phyloP scores from a whole-genome alignment of 345 rosid genomes.

The Syzygium oleosum region DNA sequence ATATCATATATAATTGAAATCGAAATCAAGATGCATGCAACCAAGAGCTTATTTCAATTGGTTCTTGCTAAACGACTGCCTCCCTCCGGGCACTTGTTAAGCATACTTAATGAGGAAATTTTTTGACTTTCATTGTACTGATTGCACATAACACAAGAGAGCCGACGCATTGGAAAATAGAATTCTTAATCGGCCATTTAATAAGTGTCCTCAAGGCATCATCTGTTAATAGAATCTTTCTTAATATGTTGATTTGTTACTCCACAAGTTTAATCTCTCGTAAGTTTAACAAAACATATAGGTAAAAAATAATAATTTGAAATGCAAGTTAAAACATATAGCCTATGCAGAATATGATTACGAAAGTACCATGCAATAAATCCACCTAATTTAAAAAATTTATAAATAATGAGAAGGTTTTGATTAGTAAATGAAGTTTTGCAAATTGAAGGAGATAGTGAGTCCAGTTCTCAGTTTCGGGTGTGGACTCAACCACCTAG shows the following conservation, averaged over 20 bases:
- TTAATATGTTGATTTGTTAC: background rate
- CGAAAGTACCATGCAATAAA: background rate
- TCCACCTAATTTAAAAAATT: background rate
- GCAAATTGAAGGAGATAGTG: background rate
- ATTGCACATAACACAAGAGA: background rate
- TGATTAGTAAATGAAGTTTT: background rate
- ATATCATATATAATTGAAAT: background rate
- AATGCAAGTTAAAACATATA: background rate
- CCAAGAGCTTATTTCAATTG: background rate
- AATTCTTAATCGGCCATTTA: background rate
- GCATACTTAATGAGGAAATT: background rate
- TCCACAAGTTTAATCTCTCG: background rate
- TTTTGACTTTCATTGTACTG: background rate
- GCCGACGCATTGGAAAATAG: background rate
- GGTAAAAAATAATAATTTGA: background rate
- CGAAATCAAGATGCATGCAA: fast-evolving
- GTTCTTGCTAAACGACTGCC: background rate
- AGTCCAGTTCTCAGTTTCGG: background rate
- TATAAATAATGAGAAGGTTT: background rate
- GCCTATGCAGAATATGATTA: background rate
- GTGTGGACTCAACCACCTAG: no score
- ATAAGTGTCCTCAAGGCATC: background rate
- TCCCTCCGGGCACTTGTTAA: fast-evolving
- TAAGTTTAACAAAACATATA: background rate
- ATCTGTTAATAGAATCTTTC: background rate